phyloP scores from a whole-genome alignment of 2,329 filamentous ascomycete genomes.

The Diplodia sapinea region DNA sequence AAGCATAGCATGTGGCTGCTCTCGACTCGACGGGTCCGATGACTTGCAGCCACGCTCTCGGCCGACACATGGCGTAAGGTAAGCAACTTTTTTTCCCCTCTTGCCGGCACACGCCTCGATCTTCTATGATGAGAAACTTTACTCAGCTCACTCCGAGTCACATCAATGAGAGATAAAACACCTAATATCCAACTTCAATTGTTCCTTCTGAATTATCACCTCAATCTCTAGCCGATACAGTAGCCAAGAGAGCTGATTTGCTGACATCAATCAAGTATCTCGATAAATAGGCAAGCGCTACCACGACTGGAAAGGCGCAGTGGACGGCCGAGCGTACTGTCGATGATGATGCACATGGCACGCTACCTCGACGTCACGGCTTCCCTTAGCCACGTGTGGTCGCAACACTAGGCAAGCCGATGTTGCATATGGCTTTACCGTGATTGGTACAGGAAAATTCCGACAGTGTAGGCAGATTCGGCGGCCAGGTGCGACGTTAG shows the following conservation, averaged over 20 bases:
- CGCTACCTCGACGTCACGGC: not conserved
- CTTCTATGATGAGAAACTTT: conserved; percentile 30
- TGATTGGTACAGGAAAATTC: not conserved
- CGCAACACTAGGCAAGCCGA: not conserved
- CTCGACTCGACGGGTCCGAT: not conserved
- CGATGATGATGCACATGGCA: not conserved
- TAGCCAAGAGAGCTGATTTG: not conserved
- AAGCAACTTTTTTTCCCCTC: not conserved
- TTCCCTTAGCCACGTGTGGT: not conserved
- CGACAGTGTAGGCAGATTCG: not conserved
- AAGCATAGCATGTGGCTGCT: not conserved
- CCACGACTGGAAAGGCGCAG: not conserved
- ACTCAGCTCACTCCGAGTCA: conserved; percentile 32
- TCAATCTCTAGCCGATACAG: not conserved
- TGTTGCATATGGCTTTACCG: not conserved
- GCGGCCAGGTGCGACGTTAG: not conserved
- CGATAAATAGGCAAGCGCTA: no score
- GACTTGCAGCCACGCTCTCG: not conserved
- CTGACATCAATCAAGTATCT: conserved; percentile 15
- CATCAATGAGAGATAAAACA: conserved; percentile 27
- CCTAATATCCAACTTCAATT: conserved; percentile 29
- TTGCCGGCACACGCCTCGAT: conserved; percentile 1
- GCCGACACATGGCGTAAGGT: conserved; percentile 3
- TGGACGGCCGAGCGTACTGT: not conserved
- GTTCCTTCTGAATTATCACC: conserved; percentile 28